Evolutionary conservation across 2,329 filamentous ascomycete species (phyloP), one percentile per base, ranked within the genome.

Genomic region (Capronia coronata): DNA sequence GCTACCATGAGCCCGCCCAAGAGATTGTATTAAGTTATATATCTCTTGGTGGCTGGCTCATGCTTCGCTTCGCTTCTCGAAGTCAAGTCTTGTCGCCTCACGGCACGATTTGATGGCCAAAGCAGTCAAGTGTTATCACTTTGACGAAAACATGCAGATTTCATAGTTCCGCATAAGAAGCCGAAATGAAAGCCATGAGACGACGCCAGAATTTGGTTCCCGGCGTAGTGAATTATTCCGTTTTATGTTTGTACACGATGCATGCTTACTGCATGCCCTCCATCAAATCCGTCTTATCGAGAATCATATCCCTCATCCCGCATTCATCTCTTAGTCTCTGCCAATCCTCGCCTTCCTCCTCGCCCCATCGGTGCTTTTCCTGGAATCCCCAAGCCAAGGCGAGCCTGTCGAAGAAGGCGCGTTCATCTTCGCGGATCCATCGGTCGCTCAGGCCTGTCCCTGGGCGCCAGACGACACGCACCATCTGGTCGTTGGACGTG

Each of bases 1-100:
- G 93, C 93, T 77, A 87, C 87, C 79, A 98, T 98, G 93, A 95
- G 88, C 75, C 93, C 93, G 64, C 93, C 93, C 65, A 93, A 89
- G 82, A 89, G 93, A 71, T 77, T 98, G 65, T 98, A 96, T 83
- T 98, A 97, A 72, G 70, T 63, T 60, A 55, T 61, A 55, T 59
- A 51, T 56, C 40, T 55, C 43, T 19, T 23, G 2, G 41, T 40
- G 34, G n/a, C 11, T 5, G 37, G 23, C 40, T 49, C 22, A 3
- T 25, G 9, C 11, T 23, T 14, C 3, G 38, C 9, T 3, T 14
- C 3, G 38, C 9, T 3, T 16, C 16, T 41, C 2, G 19, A 11
- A 14, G 25, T 19, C 40, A 25, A 25, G 4, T 41, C 25, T 27
- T 27, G 25, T 32, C 29, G 29, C 11, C 7, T n/a, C 29, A n/a